Evolutionary conservation across 176 grass and related monocot species (phyloP).

Genomic region (Carex pumila): DNA sequence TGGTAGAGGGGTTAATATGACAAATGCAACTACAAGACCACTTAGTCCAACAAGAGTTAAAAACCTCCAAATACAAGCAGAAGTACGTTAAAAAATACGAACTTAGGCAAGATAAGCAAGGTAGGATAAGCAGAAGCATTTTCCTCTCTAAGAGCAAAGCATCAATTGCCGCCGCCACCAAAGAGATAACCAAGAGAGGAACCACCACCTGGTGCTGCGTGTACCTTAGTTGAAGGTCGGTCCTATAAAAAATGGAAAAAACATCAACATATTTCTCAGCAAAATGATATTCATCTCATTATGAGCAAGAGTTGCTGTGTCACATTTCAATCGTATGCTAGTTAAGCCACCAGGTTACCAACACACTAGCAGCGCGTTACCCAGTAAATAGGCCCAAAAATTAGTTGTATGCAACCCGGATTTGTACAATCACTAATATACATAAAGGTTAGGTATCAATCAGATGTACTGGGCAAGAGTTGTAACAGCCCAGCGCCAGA

Average conservation of each 20-base stretch:
- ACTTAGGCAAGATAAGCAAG: neutral
- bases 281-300: neutral
- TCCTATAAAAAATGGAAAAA: constrained; percentile 23
- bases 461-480: neutral
- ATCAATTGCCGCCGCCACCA: constrained; percentile 28
- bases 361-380: neutral
- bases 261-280: neutral
- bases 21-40: neutral
- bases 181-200: constrained; percentile 65
- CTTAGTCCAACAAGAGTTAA: neutral
- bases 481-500: neutral
- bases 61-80: neutral
- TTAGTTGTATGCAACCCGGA: neutral
- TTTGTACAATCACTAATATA: neutral
- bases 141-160: neutral
- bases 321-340: neutral
- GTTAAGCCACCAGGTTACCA: neutral
- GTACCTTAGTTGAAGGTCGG: constrained; percentile 63
- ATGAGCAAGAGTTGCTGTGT: neutral
- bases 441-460: neutral
- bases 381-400: neutral
- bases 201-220: constrained; percentile 44
- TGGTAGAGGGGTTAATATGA: neutral
- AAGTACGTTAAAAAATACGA: neutral
- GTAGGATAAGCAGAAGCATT: neutral